Conservation (phyloP, 306 rosid species). For the Prunus mira region DNA sequence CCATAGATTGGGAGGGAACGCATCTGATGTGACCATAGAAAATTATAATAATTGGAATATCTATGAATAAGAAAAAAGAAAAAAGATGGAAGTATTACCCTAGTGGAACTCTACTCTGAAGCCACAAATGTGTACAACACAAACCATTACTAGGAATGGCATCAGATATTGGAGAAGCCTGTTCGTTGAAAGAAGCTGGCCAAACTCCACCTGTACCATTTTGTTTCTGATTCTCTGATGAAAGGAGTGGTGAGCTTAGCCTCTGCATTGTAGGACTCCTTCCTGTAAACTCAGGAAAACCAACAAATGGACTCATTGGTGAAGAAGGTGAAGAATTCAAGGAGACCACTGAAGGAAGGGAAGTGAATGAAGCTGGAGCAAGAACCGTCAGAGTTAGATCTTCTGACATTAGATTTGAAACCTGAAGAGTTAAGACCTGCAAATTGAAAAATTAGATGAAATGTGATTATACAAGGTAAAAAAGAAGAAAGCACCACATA, state of each 20-base stretch:
- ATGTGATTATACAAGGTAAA: constrained; percentile 10
- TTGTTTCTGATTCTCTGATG: constrained; percentile 41
- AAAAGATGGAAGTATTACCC: constrained; percentile 54
- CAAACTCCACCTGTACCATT: constrained; percentile 28
- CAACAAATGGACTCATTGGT: constrained; percentile 71
- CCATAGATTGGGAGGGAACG: constrained; percentile 73
- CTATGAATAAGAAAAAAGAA: background rate
- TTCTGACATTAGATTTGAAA: constrained; percentile 86
- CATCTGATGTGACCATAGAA: constrained; percentile 46
- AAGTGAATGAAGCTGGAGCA: constrained; percentile 80
- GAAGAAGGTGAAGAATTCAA: constrained; percentile 62
- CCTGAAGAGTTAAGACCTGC: constrained; percentile 95
- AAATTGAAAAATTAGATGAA: constrained; percentile 33
- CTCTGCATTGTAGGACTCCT: constrained; percentile 36
- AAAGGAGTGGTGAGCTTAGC: constrained; percentile 43
- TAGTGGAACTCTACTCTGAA: constrained; percentile 94
- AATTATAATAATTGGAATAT: constrained; percentile 20
- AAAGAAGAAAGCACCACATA: background rate
- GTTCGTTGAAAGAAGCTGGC: constrained; percentile 42
- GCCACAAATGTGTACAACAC: constrained; percentile 88
- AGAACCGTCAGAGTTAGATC: constrained; percentile 85
- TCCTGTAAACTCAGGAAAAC: constrained; percentile 54
- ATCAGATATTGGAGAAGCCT: constrained; percentile 43
- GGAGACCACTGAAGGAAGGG: constrained; percentile 66
- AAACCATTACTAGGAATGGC: constrained; percentile 56